phyloP scores from a whole-genome alignment of 2,329 filamentous ascomycete genomes.

The Stagonosporopsis tanaceti region DNA sequence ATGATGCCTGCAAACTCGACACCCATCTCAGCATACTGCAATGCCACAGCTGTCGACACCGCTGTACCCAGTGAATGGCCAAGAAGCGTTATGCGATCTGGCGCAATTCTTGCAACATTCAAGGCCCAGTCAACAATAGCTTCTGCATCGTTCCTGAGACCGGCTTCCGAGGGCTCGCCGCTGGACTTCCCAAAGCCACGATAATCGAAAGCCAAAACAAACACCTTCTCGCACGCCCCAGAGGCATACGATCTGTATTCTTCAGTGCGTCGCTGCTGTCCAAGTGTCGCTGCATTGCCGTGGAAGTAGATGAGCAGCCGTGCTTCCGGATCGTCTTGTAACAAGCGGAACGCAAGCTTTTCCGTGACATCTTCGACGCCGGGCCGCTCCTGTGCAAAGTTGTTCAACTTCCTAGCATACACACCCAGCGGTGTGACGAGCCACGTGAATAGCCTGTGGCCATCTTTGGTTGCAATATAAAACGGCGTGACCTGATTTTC shows the following conservation, averaged over 20 bases:
- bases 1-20: conserved; percentile 83
- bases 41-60: conserved; percentile 76
- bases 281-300: conserved; percentile 76
- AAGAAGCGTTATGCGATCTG: conserved; percentile 78
- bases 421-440: conserved; percentile 81
- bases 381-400: conserved; percentile 63
- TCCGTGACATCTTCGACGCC: conserved; percentile 55
- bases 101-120: conserved; percentile 68
- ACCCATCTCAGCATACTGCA: conserved; percentile 66
- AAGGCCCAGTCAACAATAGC: conserved; percentile 79
- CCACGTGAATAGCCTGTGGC: conserved; percentile 86
- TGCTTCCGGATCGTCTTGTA: conserved; percentile 61
- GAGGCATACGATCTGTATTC: conserved; percentile 80
- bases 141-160: conserved; percentile 80
- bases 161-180: conserved; percentile 78
- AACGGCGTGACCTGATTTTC: conserved; percentile 90
- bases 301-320: conserved; percentile 65
- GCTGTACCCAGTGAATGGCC: conserved; percentile 92
- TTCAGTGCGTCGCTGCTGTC: conserved; percentile 77
- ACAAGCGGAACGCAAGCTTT: conserved; percentile 59
- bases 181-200: conserved; percentile 86
- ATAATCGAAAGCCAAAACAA: conserved; percentile 86
- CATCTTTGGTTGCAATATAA: conserved; percentile 75
- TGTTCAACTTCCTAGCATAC: conserved; percentile 73
- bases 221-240: conserved; percentile 63